Evolutionary conservation across 805 yeast genomes (phyloP).

Genomic region (Teunomyces tritomae): DNA sequence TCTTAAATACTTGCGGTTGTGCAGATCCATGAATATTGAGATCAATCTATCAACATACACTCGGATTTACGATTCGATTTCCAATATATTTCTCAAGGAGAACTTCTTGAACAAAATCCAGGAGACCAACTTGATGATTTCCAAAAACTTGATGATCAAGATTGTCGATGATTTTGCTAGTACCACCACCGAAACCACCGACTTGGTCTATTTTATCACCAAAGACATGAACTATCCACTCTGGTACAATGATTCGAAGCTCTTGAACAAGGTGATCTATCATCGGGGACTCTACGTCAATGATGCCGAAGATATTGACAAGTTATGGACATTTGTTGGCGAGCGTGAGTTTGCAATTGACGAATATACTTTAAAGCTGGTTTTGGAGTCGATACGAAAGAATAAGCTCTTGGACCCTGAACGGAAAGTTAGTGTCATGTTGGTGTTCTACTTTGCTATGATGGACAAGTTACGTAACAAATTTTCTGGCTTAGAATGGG

Average conservation of each 20-base stretch:
- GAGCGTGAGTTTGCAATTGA: slow-evolving; percentile 3
- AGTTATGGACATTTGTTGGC: slow-evolving; percentile 6
- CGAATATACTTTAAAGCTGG: slow-evolving; percentile 6
- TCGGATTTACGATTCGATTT: slow-evolving; percentile 36
- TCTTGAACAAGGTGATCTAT: slow-evolving; percentile 27
- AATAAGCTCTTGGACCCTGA: slow-evolving; percentile 2
- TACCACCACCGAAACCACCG: slow-evolving; percentile 24
- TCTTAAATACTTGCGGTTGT: slow-evolving; percentile 28
- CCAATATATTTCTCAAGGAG: slow-evolving; percentile 39
- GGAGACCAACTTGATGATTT: slow-evolving; percentile 31
- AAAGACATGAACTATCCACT: slow-evolving; percentile 24
- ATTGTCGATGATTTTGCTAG: slow-evolving; percentile 35
- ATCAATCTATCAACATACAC: slow-evolving; percentile 35
- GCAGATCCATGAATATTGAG: slow-evolving; percentile 22
- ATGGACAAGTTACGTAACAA: background rate
- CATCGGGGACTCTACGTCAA: slow-evolving; percentile 6
- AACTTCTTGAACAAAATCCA: slow-evolving; percentile 31
- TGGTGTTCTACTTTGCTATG: slow-evolving; percentile 5
- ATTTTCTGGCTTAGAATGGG: background rate
- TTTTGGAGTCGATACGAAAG: slow-evolving; percentile 6
- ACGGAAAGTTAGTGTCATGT: slow-evolving; percentile 1
- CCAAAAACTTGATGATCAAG: slow-evolving; percentile 24
- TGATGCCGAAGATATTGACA: slow-evolving; percentile 4
- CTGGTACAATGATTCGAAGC: slow-evolving; percentile 30
- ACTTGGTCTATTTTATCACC: slow-evolving; percentile 33